Evolutionary conservation across 768 basidiomycete genomes (phyloP), one percentile per base, ranked within the genome.

Genomic region (Termitomyces sp.): DNA sequence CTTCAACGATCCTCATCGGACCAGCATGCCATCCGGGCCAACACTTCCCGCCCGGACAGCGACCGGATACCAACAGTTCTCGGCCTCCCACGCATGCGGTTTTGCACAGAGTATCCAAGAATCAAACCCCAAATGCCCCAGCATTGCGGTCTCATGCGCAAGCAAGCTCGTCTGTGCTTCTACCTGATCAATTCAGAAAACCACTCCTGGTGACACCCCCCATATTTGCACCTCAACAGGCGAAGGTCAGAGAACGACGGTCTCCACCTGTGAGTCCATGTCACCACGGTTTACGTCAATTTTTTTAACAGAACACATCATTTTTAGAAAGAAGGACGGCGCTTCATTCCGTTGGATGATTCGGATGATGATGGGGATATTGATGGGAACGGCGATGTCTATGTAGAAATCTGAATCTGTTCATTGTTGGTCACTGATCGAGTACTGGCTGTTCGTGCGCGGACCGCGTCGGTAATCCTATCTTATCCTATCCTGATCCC

Each of bases 311-410:
- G 9, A 50, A 7, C 27, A 36, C 7, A 32, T 33, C 16, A 38
- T n/a, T 39, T 49, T 6, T 51, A 77, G 74, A 72, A 69, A 58
- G 72, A 75, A 60, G 76, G 77, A 58, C 70, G 76, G 52, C 69
- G 79, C 12, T 80, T 79, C 52, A 79, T 80, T 29, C 76, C 78
- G 9, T 56, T 80, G 38, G 68, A 74, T 43, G 76, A 78, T 56
- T 75, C 74, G 3, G 78, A 80, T 40, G 67, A 69, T 15, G 62
- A 66, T 10, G 39, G 35, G 27, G 27, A 51, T 10, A 7, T 2
- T 7, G 29, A 41, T 4, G 36, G 35, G 18, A 32, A 15, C 12
- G 2, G 25, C 9, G 29, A 3, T 38, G n/a, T n/a, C n/a, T n/a
- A n/a, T n/a, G n/a, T 35, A 32, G n/a, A 25, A 35, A 16, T 13